Conservation (phyloP, 2,329 filamentous ascomycete genomes). For the Colletotrichum endophyticum region DNA sequence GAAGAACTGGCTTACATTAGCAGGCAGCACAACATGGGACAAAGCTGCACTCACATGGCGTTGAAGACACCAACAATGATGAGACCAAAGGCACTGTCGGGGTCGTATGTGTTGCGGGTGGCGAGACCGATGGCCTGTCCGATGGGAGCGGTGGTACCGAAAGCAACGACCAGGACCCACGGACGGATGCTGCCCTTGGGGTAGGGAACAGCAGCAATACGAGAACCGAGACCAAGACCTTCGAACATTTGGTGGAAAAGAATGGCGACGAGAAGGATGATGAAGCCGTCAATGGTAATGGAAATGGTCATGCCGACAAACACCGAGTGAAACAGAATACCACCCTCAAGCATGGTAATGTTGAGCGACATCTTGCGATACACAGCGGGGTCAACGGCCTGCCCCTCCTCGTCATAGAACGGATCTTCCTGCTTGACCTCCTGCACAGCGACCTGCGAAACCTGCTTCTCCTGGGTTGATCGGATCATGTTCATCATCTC, state of each 20-base stretch:
- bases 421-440: conserved; percentile 31
- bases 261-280: conserved; percentile 71
- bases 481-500: conserved; percentile 62
- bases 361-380: conserved; percentile 72
- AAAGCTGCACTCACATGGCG: conserved; percentile 54
- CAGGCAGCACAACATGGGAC: rapidly evolving
- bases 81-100: conserved; percentile 66
- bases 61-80: conserved; percentile 71
- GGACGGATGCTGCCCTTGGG: conserved; percentile 60
- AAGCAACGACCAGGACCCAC: conserved; percentile 66
- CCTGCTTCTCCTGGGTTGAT: conserved; percentile 33
- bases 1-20: conserved; percentile 49
- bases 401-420: conserved; percentile 49
- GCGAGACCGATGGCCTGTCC: conserved; percentile 74
- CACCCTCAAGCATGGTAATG: conserved; percentile 76
- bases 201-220: conserved; percentile 71
- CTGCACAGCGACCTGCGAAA: conserved; percentile 32
- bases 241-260: conserved; percentile 75
- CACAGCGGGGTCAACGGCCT: conserved; percentile 46
- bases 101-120: conserved; percentile 63
- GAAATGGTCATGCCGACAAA: conserved; percentile 78
- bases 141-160: conserved; percentile 77
- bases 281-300: conserved; percentile 70
- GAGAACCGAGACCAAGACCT: conserved; percentile 72
- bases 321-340: conserved; percentile 80